Evolutionary conservation across 108 stramenopile genomes (phyloP).

Genomic region (Cyclotella baltica): DNA sequence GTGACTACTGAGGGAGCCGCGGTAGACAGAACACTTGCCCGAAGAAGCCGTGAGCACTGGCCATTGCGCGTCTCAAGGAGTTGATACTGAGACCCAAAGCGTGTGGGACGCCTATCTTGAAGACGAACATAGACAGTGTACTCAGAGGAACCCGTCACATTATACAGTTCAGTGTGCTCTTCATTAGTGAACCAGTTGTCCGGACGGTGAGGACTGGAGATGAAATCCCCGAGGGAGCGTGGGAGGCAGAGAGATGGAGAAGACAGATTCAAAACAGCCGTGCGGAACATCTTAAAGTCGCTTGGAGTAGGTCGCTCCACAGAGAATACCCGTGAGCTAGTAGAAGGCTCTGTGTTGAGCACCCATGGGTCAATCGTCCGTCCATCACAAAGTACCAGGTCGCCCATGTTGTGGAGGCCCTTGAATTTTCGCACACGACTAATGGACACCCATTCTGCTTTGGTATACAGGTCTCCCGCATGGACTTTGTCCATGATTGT

Average conservation of each 20-base stretch:
- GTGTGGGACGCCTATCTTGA: not conserved
- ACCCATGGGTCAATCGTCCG: slow-evolving; percentile 6
- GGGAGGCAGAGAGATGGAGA: not conserved
- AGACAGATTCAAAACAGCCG: not conserved
- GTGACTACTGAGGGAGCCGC: not conserved
- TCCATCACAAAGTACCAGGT: not conserved
- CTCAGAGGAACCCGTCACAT: not conserved
- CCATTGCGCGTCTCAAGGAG: not conserved
- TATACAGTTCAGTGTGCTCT: not conserved
- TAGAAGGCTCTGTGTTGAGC: not conserved
- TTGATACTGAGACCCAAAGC: not conserved
- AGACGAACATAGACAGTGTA: not conserved
- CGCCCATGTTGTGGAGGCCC: not conserved
- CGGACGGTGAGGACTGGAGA: not conserved
- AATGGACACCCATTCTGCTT: not conserved
- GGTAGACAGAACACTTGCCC: not conserved
- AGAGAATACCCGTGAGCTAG: not conserved
- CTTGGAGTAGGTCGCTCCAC: not conserved
- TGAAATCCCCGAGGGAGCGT: not conserved
- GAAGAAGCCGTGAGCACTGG: not conserved
- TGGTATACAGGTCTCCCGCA: not conserved
- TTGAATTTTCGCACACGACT: slow-evolving; percentile 1
- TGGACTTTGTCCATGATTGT: not conserved
- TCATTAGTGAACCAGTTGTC: not conserved
- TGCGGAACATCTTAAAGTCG: not conserved